Evolutionary conservation across 257 asterid genomes (phyloP), one percentile per base, ranked within the genome.

Genomic region (Rhazya stricta): DNA sequence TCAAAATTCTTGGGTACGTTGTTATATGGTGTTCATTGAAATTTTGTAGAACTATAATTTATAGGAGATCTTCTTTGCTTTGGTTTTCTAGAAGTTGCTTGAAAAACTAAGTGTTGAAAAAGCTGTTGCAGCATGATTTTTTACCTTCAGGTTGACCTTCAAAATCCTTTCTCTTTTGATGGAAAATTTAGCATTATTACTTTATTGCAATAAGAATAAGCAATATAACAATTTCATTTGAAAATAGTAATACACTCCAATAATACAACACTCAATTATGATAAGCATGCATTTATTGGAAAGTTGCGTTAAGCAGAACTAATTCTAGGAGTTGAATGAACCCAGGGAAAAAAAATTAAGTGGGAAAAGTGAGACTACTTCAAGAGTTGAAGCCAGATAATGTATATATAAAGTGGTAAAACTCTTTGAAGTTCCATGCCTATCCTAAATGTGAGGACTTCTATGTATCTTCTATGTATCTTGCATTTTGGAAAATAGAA

Each of bases 1-100:
- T 95, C 77, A 89, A 92, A 80, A 92, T 95, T 79, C 87, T 92
- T 50, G 97, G 99, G 98, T 95, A 85, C 76, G 87, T 76, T 74
- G 67, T 63, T 79, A 48, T 80, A 27, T 71, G 30, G 4, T 57
- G 78, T 67, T 66, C 58, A 45, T 18, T 37, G 30, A 65, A 29
- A 36, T 65, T 4, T 3, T 3, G 69, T 3, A 23, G 9, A 54
- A 15, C 7, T 29, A 32, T 63, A 8, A 18, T 32, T 13, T 32
- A 58, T 32, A 12, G 25, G 18, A n/a, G 6, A 16, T 63, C 43
- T 11, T 19, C 48, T 65, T 65, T 63, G 45, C 69, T 63, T 63
- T 32, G 25, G 27, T 2, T 37, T 34, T 15, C 9, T 9, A 19
- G 5, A 16, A 63, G 25, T 34, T 63, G 45, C 69, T 34, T 45